These are phyloP conservation scores for Ogataea glucozyma DNA, from an alignment of 805 yeast species.

Conservation along the genomic window DNA sequence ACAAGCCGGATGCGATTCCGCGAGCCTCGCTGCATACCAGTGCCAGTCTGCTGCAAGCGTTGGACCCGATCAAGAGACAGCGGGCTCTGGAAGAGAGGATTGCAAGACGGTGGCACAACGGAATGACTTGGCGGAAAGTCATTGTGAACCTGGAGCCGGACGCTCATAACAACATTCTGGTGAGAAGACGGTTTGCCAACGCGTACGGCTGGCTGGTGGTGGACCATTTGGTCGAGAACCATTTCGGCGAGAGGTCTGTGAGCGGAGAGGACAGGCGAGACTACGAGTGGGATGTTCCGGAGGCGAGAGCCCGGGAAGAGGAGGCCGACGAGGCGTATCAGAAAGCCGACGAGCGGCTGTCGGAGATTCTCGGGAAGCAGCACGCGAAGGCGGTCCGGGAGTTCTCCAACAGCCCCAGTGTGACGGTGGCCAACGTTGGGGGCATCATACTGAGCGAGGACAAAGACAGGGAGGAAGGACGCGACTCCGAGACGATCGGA, in stretches of 20 bases:
- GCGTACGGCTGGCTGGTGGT: constrained; percentile 95
- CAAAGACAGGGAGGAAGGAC: background rate
- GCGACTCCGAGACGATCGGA: background rate
- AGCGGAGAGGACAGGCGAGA: constrained; percentile 27
- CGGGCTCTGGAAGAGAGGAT: constrained; percentile 69
- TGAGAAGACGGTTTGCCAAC: constrained; percentile 83
- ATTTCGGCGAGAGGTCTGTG: constrained; percentile 43
- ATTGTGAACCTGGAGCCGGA: constrained; percentile 84
- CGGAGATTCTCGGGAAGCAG: constrained; percentile 32
- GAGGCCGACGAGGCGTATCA: constrained; percentile 12
- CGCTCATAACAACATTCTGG: constrained; percentile 92
- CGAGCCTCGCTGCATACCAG: constrained; percentile 30
- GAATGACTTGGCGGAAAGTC: constrained; percentile 88
- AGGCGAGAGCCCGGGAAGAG: constrained; percentile 9
- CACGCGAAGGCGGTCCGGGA: constrained; percentile 40
- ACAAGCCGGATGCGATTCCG: constrained; percentile 58
- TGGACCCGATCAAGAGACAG: constrained; percentile 41
- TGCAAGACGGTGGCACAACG: constrained; percentile 85
- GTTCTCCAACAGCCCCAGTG: constrained; percentile 34
- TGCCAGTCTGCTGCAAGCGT: constrained; percentile 23
- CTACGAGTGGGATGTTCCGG: constrained; percentile 19
- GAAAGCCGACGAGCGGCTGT: constrained; percentile 23
- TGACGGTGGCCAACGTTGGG: constrained; percentile 12
- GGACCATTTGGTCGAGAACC: constrained; percentile 73
- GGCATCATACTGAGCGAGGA: constrained; percentile 17